A percentile compares a stretch with the other conserved stretches of the same genome.
These are phyloP conservation scores for Sporothrix mexicana DNA, from an alignment of 2,329 filamentous ascomycete genomes.

Conservation along the genomic window DNA sequence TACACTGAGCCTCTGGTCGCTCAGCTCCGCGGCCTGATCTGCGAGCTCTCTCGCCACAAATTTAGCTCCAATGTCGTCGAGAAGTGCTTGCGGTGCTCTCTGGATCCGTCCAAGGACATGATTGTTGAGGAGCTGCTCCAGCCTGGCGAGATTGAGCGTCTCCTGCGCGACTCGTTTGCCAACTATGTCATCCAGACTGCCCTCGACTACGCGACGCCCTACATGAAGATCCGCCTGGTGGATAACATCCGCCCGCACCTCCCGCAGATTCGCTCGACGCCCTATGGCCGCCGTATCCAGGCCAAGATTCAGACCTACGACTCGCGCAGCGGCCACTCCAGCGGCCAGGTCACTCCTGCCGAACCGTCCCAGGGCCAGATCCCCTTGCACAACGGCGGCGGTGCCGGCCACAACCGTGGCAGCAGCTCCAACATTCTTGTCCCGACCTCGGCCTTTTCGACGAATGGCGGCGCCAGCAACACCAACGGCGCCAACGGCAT, in stretches of 20 bases:
- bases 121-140: constrained; percentile 83
- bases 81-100: constrained; percentile 88
- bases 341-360: constrained; percentile 58
- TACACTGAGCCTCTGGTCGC: constrained; percentile 90
- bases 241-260: constrained; percentile 86
- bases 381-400: constrained; percentile 48
- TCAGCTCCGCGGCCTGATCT: constrained; percentile 77
- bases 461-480: constrained; percentile 39
- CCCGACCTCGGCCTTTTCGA: constrained; percentile 42
- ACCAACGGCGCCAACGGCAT: constrained; percentile 42
- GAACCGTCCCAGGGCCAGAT: constrained; percentile 63
- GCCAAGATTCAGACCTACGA: constrained; percentile 78
- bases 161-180: constrained; percentile 90
- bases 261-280: constrained; percentile 83
- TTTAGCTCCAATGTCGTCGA: constrained; percentile 99
- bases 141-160: constrained; percentile 79
- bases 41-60: constrained; percentile 84
- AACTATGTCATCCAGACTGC: constrained; percentile 99
- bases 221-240: constrained; percentile 75
- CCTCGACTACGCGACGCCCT: constrained; percentile 78
- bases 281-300: constrained; percentile 91
- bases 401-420: constrained; percentile 47
- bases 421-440: constrained; percentile 49
- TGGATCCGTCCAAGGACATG: constrained; percentile 73
- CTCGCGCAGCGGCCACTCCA: constrained; percentile 49